Percentiles rank a stretch among this genome's conserved stretches.
phyloP scores from a whole-genome alignment of 78 protist species.

The slime mould (Dictyostelium discoideum) region dicty_2.7 NC_007091.3:744501-745000 shows the following conservation, averaged over 20 bases:
- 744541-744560: too few species aligned
- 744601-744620: background rate
- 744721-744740: too few species aligned
- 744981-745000: constrained; percentile 54
- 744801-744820: background rate
- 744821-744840: background rate
- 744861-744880: background rate
- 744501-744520: too few species aligned
- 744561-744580: too few species aligned
- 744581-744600: background rate
- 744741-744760: too few species aligned
- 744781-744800: background rate
- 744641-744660: too few species aligned
- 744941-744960: background rate
- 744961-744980: constrained; percentile 41
- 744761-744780: too few species aligned
- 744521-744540: too few species aligned
- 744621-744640: too few species aligned
- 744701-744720: too few species aligned
- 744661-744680: too few species aligned
- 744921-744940: background rate
- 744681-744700: too few species aligned
- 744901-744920: background rate
- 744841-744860: background rate
- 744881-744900: background rate